These are phyloP conservation scores for Aspergillus proliferans DNA, from an alignment of 2,329 filamentous ascomycete species.

Conservation along the genomic window DNA sequence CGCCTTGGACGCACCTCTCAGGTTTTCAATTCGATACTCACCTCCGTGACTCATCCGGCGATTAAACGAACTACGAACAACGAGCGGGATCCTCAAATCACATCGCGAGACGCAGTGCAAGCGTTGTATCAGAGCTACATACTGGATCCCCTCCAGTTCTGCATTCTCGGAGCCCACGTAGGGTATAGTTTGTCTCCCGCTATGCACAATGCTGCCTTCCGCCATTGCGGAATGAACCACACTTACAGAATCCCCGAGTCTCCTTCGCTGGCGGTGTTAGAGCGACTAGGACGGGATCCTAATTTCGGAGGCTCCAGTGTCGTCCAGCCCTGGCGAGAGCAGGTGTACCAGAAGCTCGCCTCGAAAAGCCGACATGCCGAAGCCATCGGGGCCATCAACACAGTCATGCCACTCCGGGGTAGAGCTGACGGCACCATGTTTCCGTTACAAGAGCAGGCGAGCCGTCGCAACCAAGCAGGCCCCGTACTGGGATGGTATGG, in stretches of 20 bases:
- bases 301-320: conserved; percentile 39
- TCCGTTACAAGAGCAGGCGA: conserved; percentile 34
- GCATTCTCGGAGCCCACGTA: conserved; percentile 37
- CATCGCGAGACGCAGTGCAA: conserved; percentile 31
- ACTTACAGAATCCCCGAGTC: conserved; percentile 34
- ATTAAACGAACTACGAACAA: conserved; percentile 20
- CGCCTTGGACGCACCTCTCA: conserved; percentile 39
- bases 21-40: conserved; percentile 37
- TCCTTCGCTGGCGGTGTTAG: conserved; percentile 31
- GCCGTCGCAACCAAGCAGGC: conserved; percentile 37
- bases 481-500: conserved; percentile 38
- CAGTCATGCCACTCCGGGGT: conserved; percentile 38
- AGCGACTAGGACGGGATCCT: conserved; percentile 31
- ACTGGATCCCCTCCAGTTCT: conserved; percentile 38
- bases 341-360: conserved; percentile 31
- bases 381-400: conserved; percentile 42
- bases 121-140: conserved; percentile 38
- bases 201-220: conserved; percentile 40
- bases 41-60: conserved; percentile 36
- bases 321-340: conserved; percentile 40
- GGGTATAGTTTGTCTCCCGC: conserved; percentile 38
- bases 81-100: conserved; percentile 28
- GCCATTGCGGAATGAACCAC: conserved; percentile 35
- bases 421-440: conserved; percentile 30
- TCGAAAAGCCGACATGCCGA: conserved; percentile 38